phyloP scores from a whole-genome alignment of 2,329 filamentous ascomycete species.

The Sporothrix globosa region DNA sequence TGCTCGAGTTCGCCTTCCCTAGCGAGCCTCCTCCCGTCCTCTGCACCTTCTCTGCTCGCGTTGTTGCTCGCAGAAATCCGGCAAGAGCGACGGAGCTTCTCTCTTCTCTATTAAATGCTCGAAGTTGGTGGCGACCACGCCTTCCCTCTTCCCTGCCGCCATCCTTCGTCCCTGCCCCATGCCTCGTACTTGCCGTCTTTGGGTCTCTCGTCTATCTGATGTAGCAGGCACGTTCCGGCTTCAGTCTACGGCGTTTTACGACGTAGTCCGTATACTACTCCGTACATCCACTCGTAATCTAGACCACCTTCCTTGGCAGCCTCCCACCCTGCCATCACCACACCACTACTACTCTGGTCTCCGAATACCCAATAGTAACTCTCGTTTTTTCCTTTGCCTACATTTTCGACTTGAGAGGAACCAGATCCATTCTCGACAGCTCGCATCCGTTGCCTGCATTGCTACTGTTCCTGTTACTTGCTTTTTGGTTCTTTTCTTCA shows the following conservation, averaged over 20 bases:
- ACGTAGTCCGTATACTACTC: too few relatives aligned
- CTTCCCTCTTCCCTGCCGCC: slow-evolving; percentile 6
- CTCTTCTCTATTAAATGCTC: neutral
- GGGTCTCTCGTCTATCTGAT: neutral
- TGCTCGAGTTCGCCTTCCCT: neutral
- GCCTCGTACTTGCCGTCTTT: slow-evolving; percentile 11
- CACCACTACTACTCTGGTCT: neutral
- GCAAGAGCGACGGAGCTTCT: slow-evolving; percentile 26
- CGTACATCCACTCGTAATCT: slow-evolving; percentile 5
- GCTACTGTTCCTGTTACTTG: neutral
- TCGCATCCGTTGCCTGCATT: neutral
- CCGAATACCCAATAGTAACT: neutral
- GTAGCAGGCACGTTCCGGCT: slow-evolving; percentile 3
- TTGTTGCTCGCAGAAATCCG: slow-evolving; percentile 27
- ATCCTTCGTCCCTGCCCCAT: neutral
- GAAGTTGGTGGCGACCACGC: neutral
- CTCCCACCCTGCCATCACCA: neutral
- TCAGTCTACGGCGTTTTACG: neutral
- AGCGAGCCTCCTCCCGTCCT: neutral
- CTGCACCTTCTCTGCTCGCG: slow-evolving; percentile 4
- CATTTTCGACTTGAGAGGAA: too few relatives aligned
- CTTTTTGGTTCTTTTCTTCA: neutral
- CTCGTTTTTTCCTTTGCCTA: neutral
- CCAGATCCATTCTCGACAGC: neutral
- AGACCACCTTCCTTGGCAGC: slow-evolving; percentile 4